Evolutionary conservation across 1,284 basidiomycete genomes (phyloP).

Genomic region (Fomes fomentarius): DNA sequence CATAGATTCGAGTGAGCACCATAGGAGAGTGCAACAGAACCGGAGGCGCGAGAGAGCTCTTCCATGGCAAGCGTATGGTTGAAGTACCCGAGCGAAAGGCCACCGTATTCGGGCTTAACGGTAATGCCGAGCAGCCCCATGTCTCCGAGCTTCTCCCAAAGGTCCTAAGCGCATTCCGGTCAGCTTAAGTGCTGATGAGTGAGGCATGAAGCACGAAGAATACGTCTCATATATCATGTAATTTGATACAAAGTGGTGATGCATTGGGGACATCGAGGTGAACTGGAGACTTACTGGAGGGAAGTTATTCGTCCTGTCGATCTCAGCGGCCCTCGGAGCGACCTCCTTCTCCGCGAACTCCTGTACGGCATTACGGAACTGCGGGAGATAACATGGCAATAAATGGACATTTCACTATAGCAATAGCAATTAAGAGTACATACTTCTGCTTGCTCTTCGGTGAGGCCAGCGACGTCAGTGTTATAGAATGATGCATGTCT

Average conservation of each 20-base stretch:
- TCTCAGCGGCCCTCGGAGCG: conserved; percentile 80
- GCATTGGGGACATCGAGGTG: background rate
- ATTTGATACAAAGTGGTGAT: background rate
- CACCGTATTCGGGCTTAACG: conserved; percentile 78
- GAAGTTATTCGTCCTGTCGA: conserved; percentile 83
- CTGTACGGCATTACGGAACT: conserved; percentile 82
- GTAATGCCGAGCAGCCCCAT: conserved; percentile 90
- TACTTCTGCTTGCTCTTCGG: conserved; percentile 84
- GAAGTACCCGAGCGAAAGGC: conserved; percentile 82
- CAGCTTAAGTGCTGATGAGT: background rate
- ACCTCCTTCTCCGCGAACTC: conserved; percentile 83
- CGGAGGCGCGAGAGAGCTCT: conserved; percentile 87
- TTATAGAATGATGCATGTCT: conserved; percentile 71
- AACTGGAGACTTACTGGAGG: conserved; percentile 52
- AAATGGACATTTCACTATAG: background rate
- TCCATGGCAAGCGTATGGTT: conserved; percentile 94
- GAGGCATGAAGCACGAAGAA: too few species aligned
- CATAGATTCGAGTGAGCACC: conserved; percentile 94
- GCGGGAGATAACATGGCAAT: background rate
- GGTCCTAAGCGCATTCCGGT: conserved; percentile 53
- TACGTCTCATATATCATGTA: too few species aligned
- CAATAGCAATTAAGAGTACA: conserved; percentile 15
- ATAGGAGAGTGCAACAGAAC: conserved; percentile 90
- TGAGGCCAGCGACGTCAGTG: conserved; percentile 77
- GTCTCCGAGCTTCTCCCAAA: conserved; percentile 87